Conservation (phyloP, 495 filamentous ascomycete genomes). For the Clohesyomyces aquaticus region DNA sequence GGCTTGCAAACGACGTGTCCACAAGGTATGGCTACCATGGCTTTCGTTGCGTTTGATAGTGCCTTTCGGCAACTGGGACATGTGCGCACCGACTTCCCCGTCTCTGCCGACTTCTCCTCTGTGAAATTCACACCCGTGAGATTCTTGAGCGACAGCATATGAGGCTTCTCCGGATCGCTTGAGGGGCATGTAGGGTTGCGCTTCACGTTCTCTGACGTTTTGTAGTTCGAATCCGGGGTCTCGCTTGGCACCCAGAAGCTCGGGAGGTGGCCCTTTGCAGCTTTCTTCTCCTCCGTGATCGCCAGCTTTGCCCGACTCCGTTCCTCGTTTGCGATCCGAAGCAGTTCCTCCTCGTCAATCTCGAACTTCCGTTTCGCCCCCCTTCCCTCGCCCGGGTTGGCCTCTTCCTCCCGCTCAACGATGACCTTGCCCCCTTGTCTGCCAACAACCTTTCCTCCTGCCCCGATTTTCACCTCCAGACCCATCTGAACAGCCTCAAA, state of each 20-base stretch:
- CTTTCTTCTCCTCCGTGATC: slow-evolving; percentile 74
- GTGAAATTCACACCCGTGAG: slow-evolving; percentile 81
- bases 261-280: slow-evolving; percentile 64
- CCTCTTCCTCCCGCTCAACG: slow-evolving; percentile 44
- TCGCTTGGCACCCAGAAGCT: slow-evolving; percentile 95
- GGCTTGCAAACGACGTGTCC: slow-evolving; percentile 91
- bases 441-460: slow-evolving; percentile 46
- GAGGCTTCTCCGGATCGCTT: slow-evolving; percentile 67
- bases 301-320: slow-evolving; percentile 66
- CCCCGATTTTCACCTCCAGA: slow-evolving; percentile 59
- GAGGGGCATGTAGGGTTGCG: slow-evolving; percentile 78
- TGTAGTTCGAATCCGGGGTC: slow-evolving; percentile 64
- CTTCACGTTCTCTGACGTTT: slow-evolving; percentile 60
- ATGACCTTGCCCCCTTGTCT: slow-evolving; percentile 51
- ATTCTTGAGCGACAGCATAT: slow-evolving; percentile 80
- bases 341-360: slow-evolving; percentile 78
- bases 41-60: slow-evolving; percentile 80
- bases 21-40: slow-evolving; percentile 86
- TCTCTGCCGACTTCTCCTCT: slow-evolving; percentile 62
- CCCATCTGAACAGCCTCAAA: slow-evolving; percentile 64
- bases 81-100: slow-evolving; percentile 59
- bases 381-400: slow-evolving; percentile 50
- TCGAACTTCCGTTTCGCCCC: slow-evolving; percentile 76
- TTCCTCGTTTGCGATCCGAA: slow-evolving; percentile 70
- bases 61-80: slow-evolving; percentile 90